phyloP scores from a whole-genome alignment of 163 green algal genomes.

The Volvox carteri region DNA sequence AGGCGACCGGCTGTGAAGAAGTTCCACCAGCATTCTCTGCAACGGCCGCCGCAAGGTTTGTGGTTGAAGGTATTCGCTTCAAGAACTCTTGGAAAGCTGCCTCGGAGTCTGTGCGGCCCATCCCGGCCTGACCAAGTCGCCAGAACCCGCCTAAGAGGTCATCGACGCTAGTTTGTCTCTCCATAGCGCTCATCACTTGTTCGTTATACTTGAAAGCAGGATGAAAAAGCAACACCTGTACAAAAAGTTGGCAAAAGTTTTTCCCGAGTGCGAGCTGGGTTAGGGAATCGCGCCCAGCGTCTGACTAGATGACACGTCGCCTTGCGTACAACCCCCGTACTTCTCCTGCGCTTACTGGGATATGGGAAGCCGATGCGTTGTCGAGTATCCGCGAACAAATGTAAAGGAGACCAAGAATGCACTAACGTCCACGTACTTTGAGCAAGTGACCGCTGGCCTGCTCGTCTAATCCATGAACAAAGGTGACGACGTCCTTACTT shows the following conservation, averaged over 20 bases:
- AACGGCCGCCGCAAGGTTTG: constrained; percentile 66
- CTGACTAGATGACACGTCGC: constrained; percentile 16
- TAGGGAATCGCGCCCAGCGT: background rate
- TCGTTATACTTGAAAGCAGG: background rate
- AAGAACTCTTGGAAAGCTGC: constrained; percentile 75
- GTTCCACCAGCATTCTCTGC: constrained; percentile 23
- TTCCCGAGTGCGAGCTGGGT: background rate
- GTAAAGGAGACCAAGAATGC: no score
- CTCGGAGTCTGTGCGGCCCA: constrained; percentile 61
- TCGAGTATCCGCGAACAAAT: background rate
- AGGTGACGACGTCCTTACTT: no score
- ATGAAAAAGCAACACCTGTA: background rate
- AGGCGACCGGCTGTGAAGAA: background rate
- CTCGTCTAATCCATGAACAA: background rate
- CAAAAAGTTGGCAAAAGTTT: background rate
- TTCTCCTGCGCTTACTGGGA: background rate
- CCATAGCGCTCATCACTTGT: constrained; percentile 32
- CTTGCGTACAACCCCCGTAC: background rate
- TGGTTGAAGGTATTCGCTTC: constrained; percentile 69
- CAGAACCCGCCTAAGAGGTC: constrained; percentile 69
- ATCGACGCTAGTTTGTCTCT: constrained; percentile 56
- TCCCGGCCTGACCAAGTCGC: constrained; percentile 36
- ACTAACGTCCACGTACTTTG: background rate
- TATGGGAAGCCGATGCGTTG: background rate
- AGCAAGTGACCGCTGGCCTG: background rate